These are phyloP conservation scores for Syzygium oleosum DNA, from an alignment of 345 rosid genomes.

Conservation along the genomic window DNA sequence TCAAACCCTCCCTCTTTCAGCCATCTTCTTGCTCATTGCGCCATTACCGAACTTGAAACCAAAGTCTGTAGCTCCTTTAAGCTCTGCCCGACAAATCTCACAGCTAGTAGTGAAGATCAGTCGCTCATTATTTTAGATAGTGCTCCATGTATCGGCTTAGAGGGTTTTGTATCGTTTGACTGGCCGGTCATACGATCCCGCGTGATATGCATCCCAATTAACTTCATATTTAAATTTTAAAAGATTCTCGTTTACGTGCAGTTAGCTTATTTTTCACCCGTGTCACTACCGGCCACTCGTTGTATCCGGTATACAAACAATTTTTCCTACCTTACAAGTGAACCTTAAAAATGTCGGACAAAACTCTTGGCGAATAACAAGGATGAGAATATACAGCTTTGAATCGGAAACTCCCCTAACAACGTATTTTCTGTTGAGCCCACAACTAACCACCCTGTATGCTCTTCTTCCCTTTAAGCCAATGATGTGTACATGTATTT, in stretches of 20 bases:
- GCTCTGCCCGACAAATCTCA: rapidly evolving
- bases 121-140: rapidly evolving
- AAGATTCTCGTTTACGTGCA: background rate
- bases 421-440: background rate
- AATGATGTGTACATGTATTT: background rate
- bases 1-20: background rate
- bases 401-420: background rate
- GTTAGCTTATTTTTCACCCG: background rate
- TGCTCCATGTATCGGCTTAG: too few species aligned
- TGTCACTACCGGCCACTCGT: background rate
- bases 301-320: background rate
- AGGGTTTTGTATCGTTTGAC: background rate
- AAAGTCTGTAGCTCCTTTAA: background rate
- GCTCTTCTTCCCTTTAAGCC: background rate
- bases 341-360: background rate
- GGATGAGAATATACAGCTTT: background rate
- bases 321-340: background rate
- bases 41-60: background rate
- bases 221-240: background rate
- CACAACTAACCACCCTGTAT: background rate
- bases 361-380: background rate
- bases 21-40: background rate
- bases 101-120: background rate
- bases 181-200: too few species aligned
- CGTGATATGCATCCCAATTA: background rate